Evolutionary conservation across 257 asterid species (phyloP), one percentile per base, ranked within the genome.

Genomic region (Asclepias syriaca): DNA sequence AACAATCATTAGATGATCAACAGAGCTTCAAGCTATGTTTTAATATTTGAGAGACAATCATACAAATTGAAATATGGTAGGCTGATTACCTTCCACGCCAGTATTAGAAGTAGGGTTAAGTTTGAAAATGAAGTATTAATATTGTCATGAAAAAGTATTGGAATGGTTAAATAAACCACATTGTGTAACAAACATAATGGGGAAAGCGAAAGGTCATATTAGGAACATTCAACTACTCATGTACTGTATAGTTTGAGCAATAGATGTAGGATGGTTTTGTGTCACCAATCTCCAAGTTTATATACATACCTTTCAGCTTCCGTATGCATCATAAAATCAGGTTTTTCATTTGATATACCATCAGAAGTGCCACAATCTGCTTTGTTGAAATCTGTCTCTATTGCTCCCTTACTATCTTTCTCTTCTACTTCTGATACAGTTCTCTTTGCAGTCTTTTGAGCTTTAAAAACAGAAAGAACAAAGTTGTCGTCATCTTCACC

Each of bases 401-500:
- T 77, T 37, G 75, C 57, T 43, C 49, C 72, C 68, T 56, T 75
- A 66, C 65, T 75, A 71, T 21, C 60, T 72, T 81, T 77, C 77
- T 84, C 80, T 74, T 53, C 81, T 60, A 53, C 79, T 60, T 81
- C 80, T 61, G 76, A 72, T 57, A 27, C 56, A 49, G 71, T 49
- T 72, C 65, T 65, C 79, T 84, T 77, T 29, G 40, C 80, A 43
- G 71, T 72, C 64, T 27, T 66, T 75, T 72, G 66, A 67, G 57
- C 75, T 64, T 75, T 85, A 65, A 74, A 75, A 27, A 27, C 76
- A 70, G 93, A 85, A 67, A 87, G 77, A 74, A 69, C 66, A 73
- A 15, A 74, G 50, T 57, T 78, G 74, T 84, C 90, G 39, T 78
- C 87, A 73, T 86, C 87, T 74, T 74, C 85, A 56, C 66, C 75